phyloP scores from a whole-genome alignment of 2,329 filamentous ascomycete species.

The Coccinonectria pachysandricola region DNA sequence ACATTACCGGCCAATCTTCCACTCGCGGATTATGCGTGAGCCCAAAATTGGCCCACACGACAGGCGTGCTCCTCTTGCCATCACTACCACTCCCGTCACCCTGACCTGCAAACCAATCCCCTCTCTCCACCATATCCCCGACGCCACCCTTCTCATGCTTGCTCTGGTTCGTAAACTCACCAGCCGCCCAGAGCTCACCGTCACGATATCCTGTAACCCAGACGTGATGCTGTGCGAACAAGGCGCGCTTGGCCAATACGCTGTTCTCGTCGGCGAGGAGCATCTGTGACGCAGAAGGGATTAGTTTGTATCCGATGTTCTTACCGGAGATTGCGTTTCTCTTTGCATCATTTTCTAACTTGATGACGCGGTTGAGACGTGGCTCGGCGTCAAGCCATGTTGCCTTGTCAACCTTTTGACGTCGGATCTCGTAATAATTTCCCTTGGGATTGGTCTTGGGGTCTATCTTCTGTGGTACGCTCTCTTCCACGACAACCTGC shows the following conservation, averaged over 20 bases:
- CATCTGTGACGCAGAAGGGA: slow-evolving; percentile 34
- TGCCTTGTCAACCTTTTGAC: slow-evolving; percentile 34
- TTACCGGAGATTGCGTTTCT: slow-evolving; percentile 39
- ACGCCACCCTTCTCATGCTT: slow-evolving; percentile 18
- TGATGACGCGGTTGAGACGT: slow-evolving; percentile 37
- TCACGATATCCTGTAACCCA: slow-evolving; percentile 42
- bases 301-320: slow-evolving; percentile 39
- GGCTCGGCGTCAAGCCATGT: slow-evolving; percentile 44
- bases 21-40: slow-evolving; percentile 38
- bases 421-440: slow-evolving; percentile 48
- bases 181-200: slow-evolving; percentile 39
- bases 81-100: neutral
- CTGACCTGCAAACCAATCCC: slow-evolving; percentile 32
- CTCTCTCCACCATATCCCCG: slow-evolving; percentile 31
- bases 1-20: slow-evolving; percentile 43
- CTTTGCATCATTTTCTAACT: slow-evolving; percentile 35
- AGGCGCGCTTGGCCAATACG: slow-evolving; percentile 31
- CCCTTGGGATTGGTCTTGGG: slow-evolving; percentile 48
- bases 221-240: slow-evolving; percentile 34
- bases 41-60: slow-evolving; percentile 39
- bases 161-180: slow-evolving; percentile 39
- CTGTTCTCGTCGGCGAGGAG: slow-evolving; percentile 35
- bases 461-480: slow-evolving; percentile 26
- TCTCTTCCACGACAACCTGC: slow-evolving; percentile 35
- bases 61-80: slow-evolving; percentile 19